Base-by-base conservation (phyloP, 2,329 filamentous ascomycete species). In the Balansia obtecta region DNA sequence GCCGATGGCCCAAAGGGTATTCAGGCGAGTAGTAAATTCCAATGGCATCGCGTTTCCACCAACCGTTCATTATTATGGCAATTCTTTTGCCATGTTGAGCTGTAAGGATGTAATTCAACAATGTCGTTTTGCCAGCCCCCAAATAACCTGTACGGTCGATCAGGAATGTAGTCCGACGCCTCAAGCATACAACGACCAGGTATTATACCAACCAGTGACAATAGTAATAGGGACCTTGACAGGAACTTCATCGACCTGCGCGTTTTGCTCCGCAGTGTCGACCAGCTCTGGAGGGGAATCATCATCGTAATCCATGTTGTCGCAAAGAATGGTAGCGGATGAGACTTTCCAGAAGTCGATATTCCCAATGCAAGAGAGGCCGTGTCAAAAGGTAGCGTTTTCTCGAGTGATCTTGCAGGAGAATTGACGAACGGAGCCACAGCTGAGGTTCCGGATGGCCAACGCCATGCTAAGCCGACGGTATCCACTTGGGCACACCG, bases 31-130 rank as follows among this genome's bases (percentile, higher is more conserved):
- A 48, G 11, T n/a, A 37, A 39, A 30, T 22, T n/a, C 37, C 16
- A 38, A n/a, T 9, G 11, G n/a, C 10, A 9, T 13, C 15, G 27
- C 7, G 13, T 16, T 13, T 16, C 39, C 20, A 49, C 47, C 18
- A 53, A 63, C 88, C 89, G 67, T 98, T 98, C 72, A 98, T 80
- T 51, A 98, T 97, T 13, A 98, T 93, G 11, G 93, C 93, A 65
- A 98, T 93, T 62, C 89, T 95, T 75, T 97, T 97, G 65, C 91
- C 91, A 75, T 98, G 93, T 54, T 91, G 84, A 52, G 90, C 89
- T 30, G 86, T 95, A 48, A 98, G 73, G 54, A 98, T 97, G 65
- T 97, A 95, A 66, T 98, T 97, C 52, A 98, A 73, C 32, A 97
- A 69, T 0, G 91, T 97, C 0, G 91, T 97, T 68, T 98, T 98